These are phyloP conservation scores for Ehretia macrophylla DNA, from an alignment of 257 asterid genomes.

Conservation along the genomic window DNA sequence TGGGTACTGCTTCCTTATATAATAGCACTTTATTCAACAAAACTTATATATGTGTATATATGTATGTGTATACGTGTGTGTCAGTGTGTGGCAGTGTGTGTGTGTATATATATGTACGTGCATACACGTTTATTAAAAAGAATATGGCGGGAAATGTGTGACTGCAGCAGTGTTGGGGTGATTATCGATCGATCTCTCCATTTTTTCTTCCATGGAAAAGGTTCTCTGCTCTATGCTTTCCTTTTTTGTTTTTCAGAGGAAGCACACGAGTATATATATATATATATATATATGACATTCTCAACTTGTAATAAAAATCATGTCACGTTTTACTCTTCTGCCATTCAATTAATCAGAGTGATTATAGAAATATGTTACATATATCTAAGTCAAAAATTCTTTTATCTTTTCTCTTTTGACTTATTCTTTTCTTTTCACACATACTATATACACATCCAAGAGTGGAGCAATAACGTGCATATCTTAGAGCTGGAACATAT, in stretches of 20 bases:
- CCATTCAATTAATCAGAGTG: not conserved
- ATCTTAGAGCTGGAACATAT: too few relatives aligned
- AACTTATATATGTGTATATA: not conserved
- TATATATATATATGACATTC: too few relatives aligned
- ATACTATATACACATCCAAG: too few relatives aligned
- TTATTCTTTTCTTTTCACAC: too few relatives aligned
- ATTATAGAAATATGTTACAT: too few relatives aligned
- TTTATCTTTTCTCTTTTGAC: too few relatives aligned
- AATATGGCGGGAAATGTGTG: constrained; percentile 22
- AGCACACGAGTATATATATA: not conserved
- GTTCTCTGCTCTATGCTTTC: not conserved
- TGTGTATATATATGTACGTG: not conserved
- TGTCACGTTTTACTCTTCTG: not conserved
- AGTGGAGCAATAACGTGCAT: too few relatives aligned
- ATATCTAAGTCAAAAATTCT: too few relatives aligned
- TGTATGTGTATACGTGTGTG: not conserved
- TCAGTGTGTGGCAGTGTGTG: too few relatives aligned
- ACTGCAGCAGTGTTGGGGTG: too few relatives aligned
- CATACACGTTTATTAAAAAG: constrained; percentile 9
- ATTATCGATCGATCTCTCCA: constrained; percentile 10
- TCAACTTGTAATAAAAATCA: not conserved
- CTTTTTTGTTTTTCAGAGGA: not conserved
- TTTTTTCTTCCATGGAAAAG: not conserved
- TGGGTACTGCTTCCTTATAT: constrained; percentile 5
- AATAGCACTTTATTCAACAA: constrained; percentile 1